A percentile compares a stretch with the other conserved stretches of the same genome.
Conservation (phyloP, 148 eudicot species). For the Chenopodium berlandieri region DNA sequence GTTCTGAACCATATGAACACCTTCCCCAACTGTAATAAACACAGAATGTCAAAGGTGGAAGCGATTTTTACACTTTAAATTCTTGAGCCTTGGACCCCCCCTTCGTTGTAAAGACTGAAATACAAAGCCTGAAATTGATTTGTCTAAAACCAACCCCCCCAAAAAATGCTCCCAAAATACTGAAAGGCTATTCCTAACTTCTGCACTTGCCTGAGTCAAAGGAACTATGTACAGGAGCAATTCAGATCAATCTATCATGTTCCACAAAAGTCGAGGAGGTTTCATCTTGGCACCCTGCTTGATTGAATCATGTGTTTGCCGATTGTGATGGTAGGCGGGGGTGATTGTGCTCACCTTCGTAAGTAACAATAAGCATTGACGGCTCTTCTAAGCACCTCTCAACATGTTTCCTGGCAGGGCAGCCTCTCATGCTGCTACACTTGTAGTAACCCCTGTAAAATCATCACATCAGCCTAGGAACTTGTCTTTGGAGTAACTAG, state of each 20-base stretch:
- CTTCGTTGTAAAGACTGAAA: neutral
- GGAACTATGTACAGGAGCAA: constrained; percentile 34
- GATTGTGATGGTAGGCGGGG: constrained; percentile 53
- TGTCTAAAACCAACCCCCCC: constrained; percentile 3
- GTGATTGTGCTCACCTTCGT: constrained; percentile 83
- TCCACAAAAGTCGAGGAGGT: neutral
- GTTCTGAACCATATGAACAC: constrained; percentile 22
- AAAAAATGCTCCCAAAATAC: constrained; percentile 29
- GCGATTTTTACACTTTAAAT: constrained; percentile 19
- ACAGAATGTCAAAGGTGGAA: constrained; percentile 28
- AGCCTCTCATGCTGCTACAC: constrained; percentile 83
- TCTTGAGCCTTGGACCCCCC: constrained; percentile 3
- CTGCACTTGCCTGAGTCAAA: constrained; percentile 23
- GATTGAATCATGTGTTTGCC: constrained; percentile 34
- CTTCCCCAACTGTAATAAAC: constrained; percentile 18
- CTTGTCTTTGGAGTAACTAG: neutral
- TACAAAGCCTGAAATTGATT: constrained; percentile 18
- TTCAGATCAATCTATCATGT: constrained; percentile 19
- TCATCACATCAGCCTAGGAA: constrained; percentile 2
- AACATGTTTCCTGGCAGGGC: constrained; percentile 84
- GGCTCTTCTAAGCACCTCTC: constrained; percentile 78
- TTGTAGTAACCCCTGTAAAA: constrained; percentile 77
- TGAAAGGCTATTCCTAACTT: constrained; percentile 28
- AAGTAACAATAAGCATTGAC: constrained; percentile 73
- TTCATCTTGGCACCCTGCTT: neutral